Base-by-base conservation (phyloP, 495 filamentous ascomycete species). In the Evernia prunastri region DNA sequence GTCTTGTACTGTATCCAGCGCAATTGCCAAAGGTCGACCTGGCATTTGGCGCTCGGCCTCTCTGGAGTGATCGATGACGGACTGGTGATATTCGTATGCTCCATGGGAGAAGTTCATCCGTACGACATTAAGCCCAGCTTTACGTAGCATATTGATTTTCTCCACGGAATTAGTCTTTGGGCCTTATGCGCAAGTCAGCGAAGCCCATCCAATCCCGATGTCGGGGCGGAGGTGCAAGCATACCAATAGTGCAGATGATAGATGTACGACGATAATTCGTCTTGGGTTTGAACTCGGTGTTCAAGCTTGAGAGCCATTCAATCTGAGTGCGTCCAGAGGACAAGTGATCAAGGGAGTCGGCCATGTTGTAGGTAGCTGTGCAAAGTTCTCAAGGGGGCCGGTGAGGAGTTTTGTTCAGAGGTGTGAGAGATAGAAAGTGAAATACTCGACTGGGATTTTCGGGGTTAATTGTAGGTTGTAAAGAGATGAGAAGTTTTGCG, bases 51-150 rank as follows among this genome's bases (percentile, higher is more conserved):
- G 83, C 77, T 95, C 92, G 69, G 94, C 93, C 74, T 89, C 80
- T 69, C 90, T 88, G 64, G 92, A 82, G 80, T 98, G 85, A 80
- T 98, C 90, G 71, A 98, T 96, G 70, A 98, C 94, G 51, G 90
- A 93, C 80, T 97, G 88, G 76, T 93, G 90, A 76, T 96, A 96
- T 82, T 95, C 92, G 77, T 98, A 91, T 69, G 89, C 89, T 70
- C 94, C 94, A 76, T 98, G 94, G 67, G 93, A 97, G 77, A 97
- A 98, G 86, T 98, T 98, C 92, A 96, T 95, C 76, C 94, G 95
- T 67, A 97, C 94, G 66, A 98, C 91, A 77, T 97, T 97, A 67
- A 97, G 86, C 76, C 94, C 94, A 85, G 85, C 81, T 70, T 80
- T 86, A 74, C 92, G 90, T 69, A 98, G 87, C 74, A 86, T 80